Evolutionary conservation across 306 rosid genomes (phyloP).

Genomic region (Hylodesmum podocarpum): DNA sequence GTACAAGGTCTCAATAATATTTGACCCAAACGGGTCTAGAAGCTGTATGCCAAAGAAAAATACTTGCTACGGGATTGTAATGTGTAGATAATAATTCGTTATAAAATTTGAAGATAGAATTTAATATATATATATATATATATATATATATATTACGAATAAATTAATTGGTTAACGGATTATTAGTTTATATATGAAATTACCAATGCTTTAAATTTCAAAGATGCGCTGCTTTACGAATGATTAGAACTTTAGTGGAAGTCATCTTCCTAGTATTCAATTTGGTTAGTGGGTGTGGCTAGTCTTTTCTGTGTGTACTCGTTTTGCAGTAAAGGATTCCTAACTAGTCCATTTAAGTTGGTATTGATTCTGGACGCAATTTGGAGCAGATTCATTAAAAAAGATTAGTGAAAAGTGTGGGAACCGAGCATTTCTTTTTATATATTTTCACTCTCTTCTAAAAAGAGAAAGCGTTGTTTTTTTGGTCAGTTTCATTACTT

Average conservation of each 20-base stretch:
- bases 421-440: not conserved
- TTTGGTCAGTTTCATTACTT: not conserved
- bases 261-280: slow-evolving; percentile 14
- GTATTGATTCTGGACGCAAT: slow-evolving; percentile 19
- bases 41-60: too few species aligned
- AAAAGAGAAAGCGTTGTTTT: not conserved
- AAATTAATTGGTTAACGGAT: too few species aligned
- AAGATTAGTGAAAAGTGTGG: not conserved
- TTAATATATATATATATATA: too few species aligned
- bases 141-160: too few species aligned
- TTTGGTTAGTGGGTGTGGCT: not conserved
- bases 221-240: slow-evolving; percentile 38
- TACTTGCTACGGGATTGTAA: too few species aligned
- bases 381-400: slow-evolving; percentile 7
- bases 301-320: not conserved
- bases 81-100: too few species aligned
- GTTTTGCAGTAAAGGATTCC: not conserved
- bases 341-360: not conserved
- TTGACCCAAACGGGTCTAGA: too few species aligned
- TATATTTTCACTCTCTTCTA: not conserved
- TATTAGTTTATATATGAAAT: too few species aligned
- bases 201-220: slow-evolving; percentile 24
- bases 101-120: too few species aligned
- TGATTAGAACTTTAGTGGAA: slow-evolving; percentile 32
- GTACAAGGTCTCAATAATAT: too few species aligned